These are phyloP conservation scores for Diaporthe australafricana DNA, from an alignment of 2,329 filamentous ascomycete genomes.

Conservation along the genomic window DNA sequence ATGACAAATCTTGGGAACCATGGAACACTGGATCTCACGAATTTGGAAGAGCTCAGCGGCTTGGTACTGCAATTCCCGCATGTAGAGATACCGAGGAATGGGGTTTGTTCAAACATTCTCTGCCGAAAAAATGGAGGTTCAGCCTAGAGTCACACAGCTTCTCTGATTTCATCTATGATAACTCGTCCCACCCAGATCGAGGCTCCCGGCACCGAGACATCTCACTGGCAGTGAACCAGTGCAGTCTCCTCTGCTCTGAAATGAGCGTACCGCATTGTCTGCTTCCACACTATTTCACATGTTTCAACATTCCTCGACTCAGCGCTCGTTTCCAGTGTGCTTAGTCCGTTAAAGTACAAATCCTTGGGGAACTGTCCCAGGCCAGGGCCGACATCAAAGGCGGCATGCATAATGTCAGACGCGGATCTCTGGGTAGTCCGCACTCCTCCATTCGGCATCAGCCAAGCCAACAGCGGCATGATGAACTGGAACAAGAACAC, in stretches of 20 bases:
- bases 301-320: constrained; percentile 46
- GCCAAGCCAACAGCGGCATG: constrained; percentile 18
- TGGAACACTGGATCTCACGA: too few relatives aligned
- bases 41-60: too few relatives aligned
- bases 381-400: constrained; percentile 40
- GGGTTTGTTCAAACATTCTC: too few relatives aligned
- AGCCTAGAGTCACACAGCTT: too few relatives aligned
- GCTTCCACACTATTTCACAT: constrained; percentile 44
- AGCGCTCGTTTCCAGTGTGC: constrained; percentile 34
- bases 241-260: constrained; percentile 46
- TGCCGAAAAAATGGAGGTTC: too few relatives aligned
- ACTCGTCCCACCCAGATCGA: too few relatives aligned
- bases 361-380: constrained; percentile 45
- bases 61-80: too few relatives aligned
- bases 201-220: too few relatives aligned
- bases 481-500: constrained; percentile 36
- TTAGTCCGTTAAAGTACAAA: constrained; percentile 46
- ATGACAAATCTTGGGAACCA: too few relatives aligned
- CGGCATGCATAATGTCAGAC: constrained; percentile 44
- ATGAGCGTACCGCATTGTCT: constrained; percentile 43
- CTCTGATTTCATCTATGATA: too few relatives aligned
- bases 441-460: constrained; percentile 40
- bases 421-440: constrained; percentile 46
- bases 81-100: too few relatives aligned
- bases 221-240: constrained; percentile 43